Evolutionary conservation across 768 basidiomycete genomes (phyloP), one percentile per base, ranked within the genome.

Genomic region (Lactarius evosmus): DNA sequence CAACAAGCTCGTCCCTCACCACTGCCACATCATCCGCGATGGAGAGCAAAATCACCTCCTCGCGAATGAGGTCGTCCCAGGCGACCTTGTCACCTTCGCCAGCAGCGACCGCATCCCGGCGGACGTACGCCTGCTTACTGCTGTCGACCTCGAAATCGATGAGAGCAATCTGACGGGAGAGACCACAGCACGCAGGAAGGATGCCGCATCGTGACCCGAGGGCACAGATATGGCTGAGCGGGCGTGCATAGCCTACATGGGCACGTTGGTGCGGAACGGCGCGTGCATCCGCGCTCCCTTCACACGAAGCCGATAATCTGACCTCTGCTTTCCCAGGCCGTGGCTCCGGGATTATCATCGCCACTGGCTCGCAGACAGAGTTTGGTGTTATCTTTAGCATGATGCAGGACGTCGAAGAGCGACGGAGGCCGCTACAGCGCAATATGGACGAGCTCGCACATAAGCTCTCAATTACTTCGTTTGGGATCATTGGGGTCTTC

Each of bases 361-460:
- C 84, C 0, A 93, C 84, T 0, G 90, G 96, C 2, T 80, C 84
- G 14, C 85, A 89, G 66, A 96, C 93, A 1, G 95, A 98, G 72
- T 96, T 98, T 74, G 95, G 95, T 29, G 87, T 96, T 61, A 93
- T 98, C 65, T 98, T 98, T 73, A 86, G 89, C 16, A 96, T 97
- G 93, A 93, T 98, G 93, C 94, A 97, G 75, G 94, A 97, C 72
- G 80, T 86, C 49, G 93, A 95, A 67, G 95, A 98, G 75, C 88
- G 88, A 72, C 85, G 94, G 56, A 98, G 96, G 4, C 96, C 94
- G 0, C 78, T 98, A 30, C 95, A 98, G 72, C 77, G 92, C 14
- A 91, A 82, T 73, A 98, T 98, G 95, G 95, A 98, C 74, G 95
- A 98, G 70, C 85, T 98, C 7, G 95, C 96, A 1, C 89, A 93